A percentile compares a stretch with the other conserved stretches of the same genome.
phyloP scores from a whole-genome alignment of 345 rosid genomes.

The Durio zibethinus region DNA sequence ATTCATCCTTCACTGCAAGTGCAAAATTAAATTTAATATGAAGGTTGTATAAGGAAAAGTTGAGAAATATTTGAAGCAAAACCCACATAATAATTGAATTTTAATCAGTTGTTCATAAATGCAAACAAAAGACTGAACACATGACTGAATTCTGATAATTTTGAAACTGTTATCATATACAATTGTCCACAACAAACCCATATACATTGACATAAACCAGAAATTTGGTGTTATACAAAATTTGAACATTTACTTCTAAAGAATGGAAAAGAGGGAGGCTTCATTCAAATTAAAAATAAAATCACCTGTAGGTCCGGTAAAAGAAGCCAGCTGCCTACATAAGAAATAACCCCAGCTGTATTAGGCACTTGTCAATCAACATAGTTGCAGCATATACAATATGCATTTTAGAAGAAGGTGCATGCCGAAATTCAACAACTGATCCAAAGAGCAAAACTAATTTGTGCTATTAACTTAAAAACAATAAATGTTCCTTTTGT shows the following conservation, averaged over 20 bases:
- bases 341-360: slow-evolving; percentile 19
- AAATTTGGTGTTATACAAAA: not conserved
- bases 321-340: slow-evolving; percentile 77
- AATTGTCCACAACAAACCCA: not conserved
- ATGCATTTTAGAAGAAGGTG: not conserved
- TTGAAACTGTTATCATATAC: not conserved
- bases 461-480: no score
- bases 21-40: not conserved
- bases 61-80: not conserved
- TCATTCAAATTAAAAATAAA: not conserved
- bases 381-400: not conserved
- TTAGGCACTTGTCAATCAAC: not conserved
- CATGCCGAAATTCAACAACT: not conserved
- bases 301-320: slow-evolving; percentile 76
- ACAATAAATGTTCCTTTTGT: no score
- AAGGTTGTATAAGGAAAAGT: not conserved
- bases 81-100: not conserved
- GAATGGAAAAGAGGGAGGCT: not conserved
- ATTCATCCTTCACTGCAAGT: not conserved
- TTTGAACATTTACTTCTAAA: not conserved
- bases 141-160: not conserved
- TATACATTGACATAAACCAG: not conserved
- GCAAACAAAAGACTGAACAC: not conserved
- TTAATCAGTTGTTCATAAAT: not conserved
- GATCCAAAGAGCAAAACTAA: not conserved